Conservation (phyloP, 208 protist genomes). For the Trypanosoma caninum region DNA sequence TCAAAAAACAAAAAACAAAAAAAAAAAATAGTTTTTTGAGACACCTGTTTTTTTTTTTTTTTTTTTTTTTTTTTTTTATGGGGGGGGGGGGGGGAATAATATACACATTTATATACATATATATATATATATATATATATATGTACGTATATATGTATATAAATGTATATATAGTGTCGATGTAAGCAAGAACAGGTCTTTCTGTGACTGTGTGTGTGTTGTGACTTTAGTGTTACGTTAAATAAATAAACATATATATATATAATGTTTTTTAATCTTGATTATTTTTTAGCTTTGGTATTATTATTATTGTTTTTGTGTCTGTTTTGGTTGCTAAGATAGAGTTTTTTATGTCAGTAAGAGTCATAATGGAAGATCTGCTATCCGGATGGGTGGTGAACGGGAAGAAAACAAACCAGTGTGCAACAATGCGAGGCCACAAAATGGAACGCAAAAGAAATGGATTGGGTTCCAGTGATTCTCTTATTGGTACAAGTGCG, state of each 20-base stretch:
- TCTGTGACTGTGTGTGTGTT: too few species aligned
- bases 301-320: neutral
- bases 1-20: neutral
- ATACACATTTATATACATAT: too few species aligned
- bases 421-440: neutral
- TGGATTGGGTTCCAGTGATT: neutral
- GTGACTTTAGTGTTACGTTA: too few species aligned
- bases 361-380: conserved; percentile 7
- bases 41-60: neutral
- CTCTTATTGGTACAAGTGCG: neutral
- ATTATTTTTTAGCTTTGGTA: conserved; percentile 7
- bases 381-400: conserved; percentile 12
- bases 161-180: too few species aligned
- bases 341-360: neutral
- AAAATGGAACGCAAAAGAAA: neutral
- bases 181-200: too few species aligned
- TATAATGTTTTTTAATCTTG: conserved; percentile 7
- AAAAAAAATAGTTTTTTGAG: neutral
- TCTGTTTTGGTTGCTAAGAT: neutral
- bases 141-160: too few species aligned
- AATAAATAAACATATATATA: conserved; percentile 2
- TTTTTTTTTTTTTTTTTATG: conserved; percentile 17
- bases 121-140: too few species aligned
- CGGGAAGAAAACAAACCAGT: neutral
- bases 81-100: too few species aligned